Conservation (phyloP, 352 stramenopile species). For the Phytophthora chlamydospora region DNA sequence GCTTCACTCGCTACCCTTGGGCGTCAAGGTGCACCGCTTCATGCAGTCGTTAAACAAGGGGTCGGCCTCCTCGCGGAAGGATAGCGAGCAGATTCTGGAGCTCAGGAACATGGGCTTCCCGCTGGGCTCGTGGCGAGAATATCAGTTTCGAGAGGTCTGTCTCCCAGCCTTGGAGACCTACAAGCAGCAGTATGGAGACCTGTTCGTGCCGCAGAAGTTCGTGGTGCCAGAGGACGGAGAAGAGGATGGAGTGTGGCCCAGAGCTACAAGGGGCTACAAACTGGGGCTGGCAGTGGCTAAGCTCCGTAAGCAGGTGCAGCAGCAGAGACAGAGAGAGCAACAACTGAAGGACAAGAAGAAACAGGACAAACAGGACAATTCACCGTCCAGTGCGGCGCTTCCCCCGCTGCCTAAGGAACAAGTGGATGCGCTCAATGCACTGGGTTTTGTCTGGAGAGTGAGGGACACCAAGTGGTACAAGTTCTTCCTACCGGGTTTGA, state of each 20-base stretch:
- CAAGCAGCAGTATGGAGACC: conserved; percentile 75
- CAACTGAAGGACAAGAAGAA: conserved; percentile 29
- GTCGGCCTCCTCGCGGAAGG: conserved; percentile 26
- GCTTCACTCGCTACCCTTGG: conserved; percentile 58
- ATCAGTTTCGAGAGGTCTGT: conserved; percentile 65
- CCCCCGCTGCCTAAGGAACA: conserved; percentile 58
- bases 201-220: conserved; percentile 94
- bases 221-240: conserved; percentile 69
- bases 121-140: conserved; percentile 59
- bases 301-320: conserved; percentile 70
- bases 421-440: conserved; percentile 77
- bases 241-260: conserved; percentile 56
- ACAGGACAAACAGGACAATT: background rate
- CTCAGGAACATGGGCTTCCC: conserved; percentile 65
- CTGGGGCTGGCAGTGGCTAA: conserved; percentile 91
- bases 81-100: conserved; percentile 40
- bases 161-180: conserved; percentile 85
- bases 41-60: conserved; percentile 40
- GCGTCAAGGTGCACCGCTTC: conserved; percentile 62
- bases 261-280: conserved; percentile 80
- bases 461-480: conserved; percentile 74
- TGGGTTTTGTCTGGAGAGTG: conserved; percentile 94
- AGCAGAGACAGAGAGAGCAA: conserved; percentile 31
- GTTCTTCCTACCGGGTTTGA: conserved; percentile 70
- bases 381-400: conserved; percentile 13